phyloP scores from a whole-genome alignment of 2,329 filamentous ascomycete species.

The Calonectria honghensis region DNA sequence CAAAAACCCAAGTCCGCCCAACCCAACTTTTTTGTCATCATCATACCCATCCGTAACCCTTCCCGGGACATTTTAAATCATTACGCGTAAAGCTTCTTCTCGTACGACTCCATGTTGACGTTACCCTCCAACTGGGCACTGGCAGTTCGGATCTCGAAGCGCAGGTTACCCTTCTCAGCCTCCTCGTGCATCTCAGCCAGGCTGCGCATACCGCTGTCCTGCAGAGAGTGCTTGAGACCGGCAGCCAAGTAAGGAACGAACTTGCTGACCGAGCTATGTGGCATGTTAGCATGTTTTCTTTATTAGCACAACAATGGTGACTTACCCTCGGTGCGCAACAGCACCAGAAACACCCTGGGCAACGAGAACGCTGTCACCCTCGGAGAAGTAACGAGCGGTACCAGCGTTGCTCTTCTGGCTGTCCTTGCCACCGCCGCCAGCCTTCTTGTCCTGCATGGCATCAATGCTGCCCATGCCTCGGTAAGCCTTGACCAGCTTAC shows the following conservation, averaged over 20 bases:
- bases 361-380: conserved; percentile 94
- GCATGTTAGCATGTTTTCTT: conserved; percentile 56
- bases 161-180: conserved; percentile 83
- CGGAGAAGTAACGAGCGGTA: conserved; percentile 98
- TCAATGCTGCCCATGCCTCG: conserved; percentile 99
- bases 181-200: conserved; percentile 84
- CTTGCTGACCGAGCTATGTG: conserved; percentile 85
- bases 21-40: conserved; percentile 42
- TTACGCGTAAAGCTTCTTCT: conserved; percentile 99
- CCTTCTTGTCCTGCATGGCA: conserved; percentile 99
- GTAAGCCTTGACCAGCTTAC: conserved; percentile 99
- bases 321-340: conserved; percentile 83
- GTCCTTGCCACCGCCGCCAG: conserved; percentile 82
- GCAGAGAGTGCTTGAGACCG: conserved; percentile 96
- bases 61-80: conserved; percentile 50
- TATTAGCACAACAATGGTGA: conserved; percentile 39
- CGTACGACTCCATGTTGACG: conserved; percentile 98
- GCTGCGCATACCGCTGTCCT: conserved; percentile 93
- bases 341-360: conserved; percentile 96
- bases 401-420: conserved; percentile 91
- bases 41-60: conserved; percentile 41
- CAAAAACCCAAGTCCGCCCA: conserved; percentile 45
- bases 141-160: conserved; percentile 95
- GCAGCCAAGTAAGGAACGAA: conserved; percentile 97
- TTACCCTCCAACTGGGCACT: conserved; percentile 97